Base-by-base conservation (phyloP, 352 stramenopile genomes). In the Pythium aquatile region DNA sequence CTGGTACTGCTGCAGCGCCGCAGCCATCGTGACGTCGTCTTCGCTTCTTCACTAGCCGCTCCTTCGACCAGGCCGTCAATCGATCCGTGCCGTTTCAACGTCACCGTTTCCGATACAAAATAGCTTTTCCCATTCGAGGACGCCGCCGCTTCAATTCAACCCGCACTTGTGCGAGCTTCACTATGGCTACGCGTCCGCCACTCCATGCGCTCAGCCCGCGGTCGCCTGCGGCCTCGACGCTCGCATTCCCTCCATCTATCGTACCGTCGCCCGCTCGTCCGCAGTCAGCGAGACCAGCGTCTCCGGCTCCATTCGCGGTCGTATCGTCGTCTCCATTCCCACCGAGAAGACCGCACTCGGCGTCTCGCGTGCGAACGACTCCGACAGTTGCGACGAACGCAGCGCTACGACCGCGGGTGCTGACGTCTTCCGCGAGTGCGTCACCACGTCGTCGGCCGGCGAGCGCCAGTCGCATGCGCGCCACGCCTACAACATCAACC, bases 1-100 rank as follows among this genome's bases (percentile, higher is more conserved):
- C 58, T 90, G 81, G 48, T 88, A 91, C 69, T 93, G 81, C 58
- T 74, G 51, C 69, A 90, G 72, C 47, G 81, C 81, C 28, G 78
- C 81, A 47, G 83, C 59, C 63, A 69, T 69, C 26, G 26, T 44
- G 14, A 2, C 37, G 2, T 26, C 10, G 11, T 24, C 17, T 39
- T 37, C 7, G 30, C 28, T 17, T 16, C 42, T 20, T 61, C 55
- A 40, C 17, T 20, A 17, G 57, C 48, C 20, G 9, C 26, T 35
- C 13, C 8, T 24, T 10, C 2, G 28, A 24, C 32, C 32, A 24
- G n/a, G 40, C 54, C 30, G 16, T 49, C 17, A 33, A 13, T 16
- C 39, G 40, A 62, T 32, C 26, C 29, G 57, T 11, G 57, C n/a
- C 57, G 44, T 55, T 55, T 55, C 57, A n/a, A 32, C 13, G 20